Conservation (phyloP, 768 basidiomycete species). For the Sarcodon sp. region DNA sequence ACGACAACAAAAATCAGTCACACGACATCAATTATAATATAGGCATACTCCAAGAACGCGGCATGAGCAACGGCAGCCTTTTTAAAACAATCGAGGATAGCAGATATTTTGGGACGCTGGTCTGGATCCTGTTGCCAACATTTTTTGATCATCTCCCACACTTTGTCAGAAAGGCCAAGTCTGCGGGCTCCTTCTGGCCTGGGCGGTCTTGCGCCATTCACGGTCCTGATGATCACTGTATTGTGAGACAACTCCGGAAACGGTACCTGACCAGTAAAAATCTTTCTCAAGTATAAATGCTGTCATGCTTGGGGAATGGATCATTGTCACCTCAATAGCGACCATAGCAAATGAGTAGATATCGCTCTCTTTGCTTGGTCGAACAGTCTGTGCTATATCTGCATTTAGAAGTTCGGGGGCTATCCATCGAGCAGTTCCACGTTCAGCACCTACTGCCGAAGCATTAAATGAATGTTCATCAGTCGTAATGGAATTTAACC, state of each 20-base stretch:
- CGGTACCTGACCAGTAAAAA: constrained; percentile 1
- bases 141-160: not conserved
- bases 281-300: not conserved
- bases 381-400: not conserved
- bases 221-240: not conserved
- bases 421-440: constrained; percentile 7
- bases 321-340: not conserved
- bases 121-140: not conserved
- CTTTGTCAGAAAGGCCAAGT: not conserved
- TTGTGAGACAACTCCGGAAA: not conserved
- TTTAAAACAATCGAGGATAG: too few species aligned
- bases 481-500: constrained; percentile 5
- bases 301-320: too few species aligned
- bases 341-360: constrained; percentile 9
- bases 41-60: too few species aligned
- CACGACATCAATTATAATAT: too few species aligned
- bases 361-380: constrained; percentile 5
- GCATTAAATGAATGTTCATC: constrained; percentile 1
- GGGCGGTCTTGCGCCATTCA: not conserved
- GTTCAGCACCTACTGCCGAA: not conserved
- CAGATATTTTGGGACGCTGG: not conserved
- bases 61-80: too few species aligned
- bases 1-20: too few species aligned
- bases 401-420: constrained; percentile 5
- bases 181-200: not conserved